These are phyloP conservation scores for Cercospora canescens DNA, from an alignment of 2,329 filamentous ascomycete genomes.

Conservation along the genomic window DNA sequence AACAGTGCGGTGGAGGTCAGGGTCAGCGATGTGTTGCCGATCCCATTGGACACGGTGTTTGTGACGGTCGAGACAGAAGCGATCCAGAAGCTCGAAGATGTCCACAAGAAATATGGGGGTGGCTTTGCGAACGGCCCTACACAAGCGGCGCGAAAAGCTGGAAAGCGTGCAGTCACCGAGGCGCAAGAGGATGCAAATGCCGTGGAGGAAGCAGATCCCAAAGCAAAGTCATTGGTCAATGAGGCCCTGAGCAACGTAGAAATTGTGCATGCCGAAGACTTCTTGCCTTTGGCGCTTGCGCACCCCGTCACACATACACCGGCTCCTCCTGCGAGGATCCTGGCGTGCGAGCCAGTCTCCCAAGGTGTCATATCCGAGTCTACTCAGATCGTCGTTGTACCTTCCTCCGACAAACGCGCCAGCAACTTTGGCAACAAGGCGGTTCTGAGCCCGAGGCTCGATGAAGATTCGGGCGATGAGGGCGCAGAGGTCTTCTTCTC, in stretches of 20 bases:
- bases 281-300: slow-evolving; percentile 75
- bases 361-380: slow-evolving; percentile 76
- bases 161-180: slow-evolving; percentile 24
- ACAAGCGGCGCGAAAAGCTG: slow-evolving; percentile 23
- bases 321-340: slow-evolving; percentile 80
- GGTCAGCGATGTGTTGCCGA: slow-evolving; percentile 75
- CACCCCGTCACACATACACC: slow-evolving; percentile 86
- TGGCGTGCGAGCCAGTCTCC: slow-evolving; percentile 90
- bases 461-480: slow-evolving; percentile 39
- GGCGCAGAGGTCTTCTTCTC: slow-evolving; percentile 92
- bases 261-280: slow-evolving; percentile 80
- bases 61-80: slow-evolving; percentile 82
- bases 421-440: slow-evolving; percentile 24
- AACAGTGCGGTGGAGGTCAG: slow-evolving; percentile 81
- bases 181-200: slow-evolving; percentile 17
- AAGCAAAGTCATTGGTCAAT: slow-evolving; percentile 53
- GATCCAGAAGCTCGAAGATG: slow-evolving; percentile 75
- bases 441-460: slow-evolving; percentile 34
- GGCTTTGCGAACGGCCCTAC: slow-evolving; percentile 46
- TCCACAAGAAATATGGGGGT: slow-evolving; percentile 78
- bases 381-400: slow-evolving; percentile 82
- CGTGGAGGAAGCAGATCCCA: slow-evolving; percentile 21
- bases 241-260: slow-evolving; percentile 70
- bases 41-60: slow-evolving; percentile 81
- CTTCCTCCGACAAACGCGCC: slow-evolving; percentile 58